Evolutionary conservation across 1,284 basidiomycete species (phyloP).

Genomic region (Leccinum fuscescens): DNA sequence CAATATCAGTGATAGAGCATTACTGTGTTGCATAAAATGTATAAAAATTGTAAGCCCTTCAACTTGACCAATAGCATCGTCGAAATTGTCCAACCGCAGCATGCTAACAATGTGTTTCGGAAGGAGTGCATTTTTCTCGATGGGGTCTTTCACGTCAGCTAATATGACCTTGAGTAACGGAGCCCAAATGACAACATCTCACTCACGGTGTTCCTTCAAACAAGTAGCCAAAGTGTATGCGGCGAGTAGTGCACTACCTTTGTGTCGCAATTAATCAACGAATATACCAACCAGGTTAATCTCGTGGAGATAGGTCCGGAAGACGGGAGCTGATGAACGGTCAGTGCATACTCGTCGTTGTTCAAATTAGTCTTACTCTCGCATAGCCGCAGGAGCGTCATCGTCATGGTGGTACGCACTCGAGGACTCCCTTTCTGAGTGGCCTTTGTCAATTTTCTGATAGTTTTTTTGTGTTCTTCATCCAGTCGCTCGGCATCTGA

Average conservation of each 20-base stretch:
- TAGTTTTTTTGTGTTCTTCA: too few relatives aligned
- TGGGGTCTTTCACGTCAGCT: slow-evolving; percentile 19
- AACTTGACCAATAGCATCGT: slow-evolving; percentile 13
- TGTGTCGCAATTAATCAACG: slow-evolving; percentile 12
- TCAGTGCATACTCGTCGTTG: too few relatives aligned
- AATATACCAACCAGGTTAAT: slow-evolving; percentile 5
- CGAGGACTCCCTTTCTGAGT: too few relatives aligned
- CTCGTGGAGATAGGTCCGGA: not conserved
- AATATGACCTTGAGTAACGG: not conserved
- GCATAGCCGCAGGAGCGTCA: too few relatives aligned
- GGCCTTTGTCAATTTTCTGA: too few relatives aligned
- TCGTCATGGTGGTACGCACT: too few relatives aligned
- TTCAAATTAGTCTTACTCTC: too few relatives aligned
- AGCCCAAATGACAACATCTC: accelerated
- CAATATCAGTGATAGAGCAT: not conserved
- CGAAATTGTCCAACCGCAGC: slow-evolving; percentile 15
- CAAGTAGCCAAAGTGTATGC: slow-evolving; percentile 19
- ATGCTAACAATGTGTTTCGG: slow-evolving; percentile 14
- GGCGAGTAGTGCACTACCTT: slow-evolving; percentile 9
- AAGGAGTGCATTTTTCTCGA: not conserved
- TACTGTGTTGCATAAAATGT: slow-evolving; percentile 17
- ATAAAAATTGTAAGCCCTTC: slow-evolving; percentile 15
- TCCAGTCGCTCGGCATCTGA: too few relatives aligned
- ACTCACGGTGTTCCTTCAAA: slow-evolving; percentile 17
- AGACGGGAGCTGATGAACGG: too few relatives aligned